Percentiles rank a stretch among this genome's conserved stretches.
phyloP scores from a whole-genome alignment of 495 filamentous ascomycete genomes.

The Penicillium coprophilum region DNA sequence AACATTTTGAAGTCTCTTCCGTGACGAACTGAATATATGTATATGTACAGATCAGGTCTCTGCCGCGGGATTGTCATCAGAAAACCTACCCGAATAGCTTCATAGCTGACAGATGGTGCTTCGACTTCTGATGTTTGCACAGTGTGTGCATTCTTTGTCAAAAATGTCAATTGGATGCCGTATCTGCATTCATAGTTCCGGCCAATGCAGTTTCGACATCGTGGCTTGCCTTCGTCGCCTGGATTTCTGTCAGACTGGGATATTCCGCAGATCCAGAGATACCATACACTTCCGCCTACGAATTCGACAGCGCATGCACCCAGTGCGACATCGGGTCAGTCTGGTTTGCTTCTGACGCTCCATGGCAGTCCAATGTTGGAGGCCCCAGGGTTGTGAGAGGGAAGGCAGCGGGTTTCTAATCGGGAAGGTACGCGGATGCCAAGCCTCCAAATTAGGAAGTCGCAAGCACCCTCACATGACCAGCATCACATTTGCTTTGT shows the following conservation, averaged over 20 bases:
- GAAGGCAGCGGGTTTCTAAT: not conserved
- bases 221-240: slow-evolving; percentile 47
- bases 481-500: slow-evolving; percentile 3
- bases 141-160: slow-evolving; percentile 42
- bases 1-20: slow-evolving; percentile 18
- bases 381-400: not conserved
- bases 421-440: not conserved
- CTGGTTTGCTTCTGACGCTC: slow-evolving; percentile 13
- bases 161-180: slow-evolving; percentile 38
- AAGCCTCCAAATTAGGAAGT: slow-evolving; percentile 21
- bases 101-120: slow-evolving; percentile 18
- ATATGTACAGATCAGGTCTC: not conserved
- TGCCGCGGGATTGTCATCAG: not conserved
- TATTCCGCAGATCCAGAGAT: not conserved
- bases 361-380: slow-evolving; percentile 8
- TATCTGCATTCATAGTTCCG: slow-evolving; percentile 43
- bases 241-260: slow-evolving; percentile 1
- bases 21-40: slow-evolving; percentile 29
- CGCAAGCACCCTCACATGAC: slow-evolving; percentile 20
- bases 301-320: slow-evolving; percentile 45
- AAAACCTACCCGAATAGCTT: slow-evolving; percentile 26
- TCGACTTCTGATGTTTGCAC: slow-evolving; percentile 20
- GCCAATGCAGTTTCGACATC: slow-evolving; percentile 43
- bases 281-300: slow-evolving; percentile 45
- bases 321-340: slow-evolving; percentile 41